Evolutionary conservation across 495 filamentous ascomycete genomes (phyloP), one percentile per base, ranked within the genome.

Genomic region (Margaritispora aquatica): DNA sequence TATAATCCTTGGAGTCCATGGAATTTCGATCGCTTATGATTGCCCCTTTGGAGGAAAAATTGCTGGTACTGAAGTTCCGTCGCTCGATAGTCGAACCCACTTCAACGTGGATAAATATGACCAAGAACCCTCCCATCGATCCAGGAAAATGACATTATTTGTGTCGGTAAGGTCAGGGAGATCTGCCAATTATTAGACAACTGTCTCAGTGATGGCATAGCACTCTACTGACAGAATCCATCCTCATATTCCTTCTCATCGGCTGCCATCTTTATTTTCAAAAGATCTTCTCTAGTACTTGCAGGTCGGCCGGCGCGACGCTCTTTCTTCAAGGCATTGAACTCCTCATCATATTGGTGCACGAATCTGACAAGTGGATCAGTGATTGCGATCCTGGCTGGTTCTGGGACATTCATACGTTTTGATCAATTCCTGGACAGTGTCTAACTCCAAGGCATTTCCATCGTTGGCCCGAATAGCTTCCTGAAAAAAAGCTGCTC

Each of bases 301-400:
- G 92, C 75, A 22, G 95, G 90, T 26, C 94, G 83, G 17, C 95
- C 93, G 38, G 89, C 80, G 22, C 95, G 81, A 13, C 92, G 85
- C 49, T 88, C 80, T 62, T 84, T 84, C 69, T 92, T 86, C 55
- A 94, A 70, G 55, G 81, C 75, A 44, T 81, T 78, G 34, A 94
- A 79, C 62, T 96, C 90, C 34, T 88, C 85, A 57, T 88, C 84
- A 64, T 90, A 72, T 36, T 92, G 88, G 63, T 84, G 74, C n/a
- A 97, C 83, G 67, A 82, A 92, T 26, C 89, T 94, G 51, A 23
- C 3, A 17, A n/a, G 2, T n/a, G 3, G 13, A 21, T 44, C 51
- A 36, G 46, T 47, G 22, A 50, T 34, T 20, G n/a, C 9, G 8
- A 5, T 2, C 0, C 9, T 26, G 31, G 26, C 21, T 68, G 34